Evolutionary conservation across 169 alveolate genomes (phyloP).

Genomic region (Eimeria sp.): DNA sequence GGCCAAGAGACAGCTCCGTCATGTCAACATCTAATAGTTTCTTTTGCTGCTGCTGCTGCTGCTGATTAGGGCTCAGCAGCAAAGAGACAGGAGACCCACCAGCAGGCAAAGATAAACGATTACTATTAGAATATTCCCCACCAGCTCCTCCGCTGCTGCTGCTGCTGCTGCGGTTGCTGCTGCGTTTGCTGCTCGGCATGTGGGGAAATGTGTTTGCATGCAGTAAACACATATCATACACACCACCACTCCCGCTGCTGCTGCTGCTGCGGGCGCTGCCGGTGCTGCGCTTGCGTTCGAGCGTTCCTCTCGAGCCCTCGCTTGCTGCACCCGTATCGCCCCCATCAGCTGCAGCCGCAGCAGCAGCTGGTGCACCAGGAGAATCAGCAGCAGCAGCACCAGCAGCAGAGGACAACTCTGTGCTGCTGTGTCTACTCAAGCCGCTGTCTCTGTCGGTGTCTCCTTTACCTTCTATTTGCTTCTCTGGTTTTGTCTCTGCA

Average conservation of each 20-base stretch:
- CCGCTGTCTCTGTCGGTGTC: not conserved
- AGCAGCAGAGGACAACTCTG: not conserved
- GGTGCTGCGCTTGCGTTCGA: too few species aligned
- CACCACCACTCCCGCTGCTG: not conserved
- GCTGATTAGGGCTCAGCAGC: not conserved
- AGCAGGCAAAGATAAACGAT: slow-evolving; percentile 19
- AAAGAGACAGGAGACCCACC: too few species aligned
- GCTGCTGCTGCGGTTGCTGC: not conserved
- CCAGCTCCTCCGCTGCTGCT: not conserved
- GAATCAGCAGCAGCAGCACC: too few species aligned
- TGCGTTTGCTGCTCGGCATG: not conserved
- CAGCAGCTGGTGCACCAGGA: too few species aligned
- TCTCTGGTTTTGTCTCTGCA: not conserved
- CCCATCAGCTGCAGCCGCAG: too few species aligned
- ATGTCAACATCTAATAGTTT: not conserved
- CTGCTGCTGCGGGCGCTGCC: not conserved
- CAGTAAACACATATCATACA: not conserved
- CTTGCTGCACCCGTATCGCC: too few species aligned
- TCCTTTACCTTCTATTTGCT: not conserved
- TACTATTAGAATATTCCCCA: too few species aligned
- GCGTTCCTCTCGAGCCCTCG: too few species aligned
- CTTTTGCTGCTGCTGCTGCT: not conserved
- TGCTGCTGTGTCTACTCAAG: not conserved
- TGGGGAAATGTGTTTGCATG: not conserved
- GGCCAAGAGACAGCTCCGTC: slow-evolving; percentile 17